phyloP scores from a whole-genome alignment of 1,284 basidiomycete species.

The Wallemia ichthyophaga region DNA sequence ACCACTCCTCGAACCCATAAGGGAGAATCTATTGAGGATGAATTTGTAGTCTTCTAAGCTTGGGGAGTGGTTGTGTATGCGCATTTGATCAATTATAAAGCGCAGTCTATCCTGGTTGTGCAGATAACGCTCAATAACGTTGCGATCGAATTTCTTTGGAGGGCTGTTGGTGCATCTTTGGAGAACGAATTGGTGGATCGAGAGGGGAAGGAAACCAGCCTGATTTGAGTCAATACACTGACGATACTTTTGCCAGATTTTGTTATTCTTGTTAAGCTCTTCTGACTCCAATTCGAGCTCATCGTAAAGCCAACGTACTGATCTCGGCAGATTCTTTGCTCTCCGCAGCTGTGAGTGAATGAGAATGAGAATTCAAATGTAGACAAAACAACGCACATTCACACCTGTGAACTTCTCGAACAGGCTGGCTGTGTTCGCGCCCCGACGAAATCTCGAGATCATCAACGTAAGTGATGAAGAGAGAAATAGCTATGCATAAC shows the following conservation, averaged over 20 bases:
- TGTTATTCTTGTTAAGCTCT: not conserved
- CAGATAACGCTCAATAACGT: not conserved
- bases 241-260: not conserved
- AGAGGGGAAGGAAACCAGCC: not conserved
- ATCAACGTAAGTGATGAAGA: not conserved
- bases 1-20: not conserved
- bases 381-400: not conserved
- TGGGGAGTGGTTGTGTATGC: not conserved
- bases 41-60: not conserved
- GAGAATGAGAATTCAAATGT: not conserved
- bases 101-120: not conserved
- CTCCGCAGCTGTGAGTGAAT: not conserved
- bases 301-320: not conserved
- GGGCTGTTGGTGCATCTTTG: not conserved
- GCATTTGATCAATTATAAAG: not conserved
- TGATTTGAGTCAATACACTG: not conserved
- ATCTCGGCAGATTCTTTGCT: not conserved
- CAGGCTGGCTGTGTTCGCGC: not conserved
- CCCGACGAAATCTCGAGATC: not conserved
- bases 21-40: not conserved
- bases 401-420: not conserved
- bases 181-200: not conserved
- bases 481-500: too few species aligned
- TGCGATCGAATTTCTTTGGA: not conserved
- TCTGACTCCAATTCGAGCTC: not conserved